Evolutionary conservation across 306 rosid genomes (phyloP).

Genomic region (Quercus cerris): DNA sequence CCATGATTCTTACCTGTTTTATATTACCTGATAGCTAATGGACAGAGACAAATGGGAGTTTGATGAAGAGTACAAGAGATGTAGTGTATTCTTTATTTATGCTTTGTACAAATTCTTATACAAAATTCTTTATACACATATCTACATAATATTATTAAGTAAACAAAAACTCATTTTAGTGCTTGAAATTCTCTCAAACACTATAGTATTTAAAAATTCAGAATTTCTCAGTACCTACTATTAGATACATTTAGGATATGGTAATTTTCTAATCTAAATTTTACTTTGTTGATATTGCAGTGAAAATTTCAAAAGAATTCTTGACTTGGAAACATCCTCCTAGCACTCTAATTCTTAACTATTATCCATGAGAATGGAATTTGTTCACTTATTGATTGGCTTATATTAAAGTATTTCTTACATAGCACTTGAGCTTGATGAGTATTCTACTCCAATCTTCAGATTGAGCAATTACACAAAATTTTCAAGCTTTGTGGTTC

Average conservation of each 20-base stretch:
- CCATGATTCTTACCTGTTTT: not conserved
- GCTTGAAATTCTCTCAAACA: not conserved
- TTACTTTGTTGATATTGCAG: not conserved
- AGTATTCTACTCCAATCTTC: slow-evolving; percentile 11
- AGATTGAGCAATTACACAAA: slow-evolving; percentile 97
- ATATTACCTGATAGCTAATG: not conserved
- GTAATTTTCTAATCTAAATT: not conserved
- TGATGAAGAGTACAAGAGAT: not conserved
- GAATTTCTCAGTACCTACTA: not conserved
- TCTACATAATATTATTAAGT: too few species aligned
- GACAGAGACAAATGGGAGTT: not conserved
- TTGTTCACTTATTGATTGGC: not conserved
- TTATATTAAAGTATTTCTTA: not conserved
- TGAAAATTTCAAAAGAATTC: not conserved
- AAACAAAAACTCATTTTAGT: not conserved
- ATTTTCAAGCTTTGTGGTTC: slow-evolving; percentile 93
- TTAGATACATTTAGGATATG: not conserved
- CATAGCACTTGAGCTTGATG: slow-evolving; percentile 5
- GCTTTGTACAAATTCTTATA: too few species aligned
- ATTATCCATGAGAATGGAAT: not conserved
- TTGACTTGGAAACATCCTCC: not conserved
- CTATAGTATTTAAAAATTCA: not conserved
- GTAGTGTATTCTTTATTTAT: not conserved
- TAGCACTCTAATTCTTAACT: not conserved
- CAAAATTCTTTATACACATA: too few species aligned